These are phyloP conservation scores for Cercospora sesami DNA, from an alignment of 2,329 filamentous ascomycete genomes.

Conservation along the genomic window DNA sequence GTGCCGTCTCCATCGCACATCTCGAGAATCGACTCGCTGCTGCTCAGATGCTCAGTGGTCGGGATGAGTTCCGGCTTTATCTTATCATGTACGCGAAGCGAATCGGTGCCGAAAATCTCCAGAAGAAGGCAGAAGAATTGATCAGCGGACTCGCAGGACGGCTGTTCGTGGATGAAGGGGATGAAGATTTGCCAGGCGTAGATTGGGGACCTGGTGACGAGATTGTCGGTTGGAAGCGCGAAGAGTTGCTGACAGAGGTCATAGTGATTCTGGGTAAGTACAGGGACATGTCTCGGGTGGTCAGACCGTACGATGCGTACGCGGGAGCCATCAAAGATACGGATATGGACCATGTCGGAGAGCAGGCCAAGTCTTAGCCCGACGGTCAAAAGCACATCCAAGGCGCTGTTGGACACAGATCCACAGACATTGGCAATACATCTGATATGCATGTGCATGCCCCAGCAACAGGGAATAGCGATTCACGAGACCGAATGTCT, in stretches of 20 bases:
- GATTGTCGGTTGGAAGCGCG: conserved; percentile 87
- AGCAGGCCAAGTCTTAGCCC: not conserved
- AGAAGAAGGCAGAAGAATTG: conserved; percentile 89
- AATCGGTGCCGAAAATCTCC: conserved; percentile 82
- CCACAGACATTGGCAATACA: not conserved
- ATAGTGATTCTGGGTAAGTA: conserved; percentile 97
- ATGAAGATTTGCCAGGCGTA: conserved; percentile 57
- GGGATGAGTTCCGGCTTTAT: conserved; percentile 91
- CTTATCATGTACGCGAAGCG: conserved; percentile 98
- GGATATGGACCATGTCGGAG: not conserved
- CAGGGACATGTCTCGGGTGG: conserved; percentile 57
- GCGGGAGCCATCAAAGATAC: conserved; percentile 1
- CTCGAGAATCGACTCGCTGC: conserved; percentile 92
- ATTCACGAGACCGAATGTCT: not conserved
- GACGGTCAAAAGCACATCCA: not conserved
- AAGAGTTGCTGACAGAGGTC: conserved; percentile 83
- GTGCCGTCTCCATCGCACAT: conserved; percentile 87
- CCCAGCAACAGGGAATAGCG: not conserved
- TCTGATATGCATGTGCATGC: not conserved
- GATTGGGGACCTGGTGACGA: conserved; percentile 65
- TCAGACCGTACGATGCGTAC: conserved; percentile 58
- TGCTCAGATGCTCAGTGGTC: conserved; percentile 77
- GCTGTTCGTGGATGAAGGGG: conserved; percentile 58
- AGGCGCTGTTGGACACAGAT: not conserved
- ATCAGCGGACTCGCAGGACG: conserved; percentile 78